These are phyloP conservation scores for Vitis vinifera DNA, from an alignment of 164 flowering plant species.

Conservation along the genomic window DNA sequence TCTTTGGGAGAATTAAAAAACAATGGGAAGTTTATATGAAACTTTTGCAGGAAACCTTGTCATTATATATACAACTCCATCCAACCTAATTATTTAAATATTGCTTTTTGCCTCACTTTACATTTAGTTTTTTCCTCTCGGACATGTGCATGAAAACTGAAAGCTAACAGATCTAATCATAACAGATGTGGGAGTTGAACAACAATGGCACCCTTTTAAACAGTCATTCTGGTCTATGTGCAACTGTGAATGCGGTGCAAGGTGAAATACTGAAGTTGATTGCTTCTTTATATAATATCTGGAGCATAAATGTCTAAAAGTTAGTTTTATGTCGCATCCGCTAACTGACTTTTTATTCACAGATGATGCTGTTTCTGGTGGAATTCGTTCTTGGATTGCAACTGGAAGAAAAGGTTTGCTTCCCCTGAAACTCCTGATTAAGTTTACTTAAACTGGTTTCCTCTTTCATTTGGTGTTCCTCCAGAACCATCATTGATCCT, in stretches of 20 bases:
- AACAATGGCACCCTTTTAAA: constrained; percentile 54
- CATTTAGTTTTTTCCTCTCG: too few species aligned
- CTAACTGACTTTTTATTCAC: constrained; percentile 17
- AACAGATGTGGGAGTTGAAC: constrained; percentile 76
- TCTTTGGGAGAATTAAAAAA: too few species aligned
- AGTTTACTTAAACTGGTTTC: too few species aligned
- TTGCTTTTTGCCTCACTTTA: too few species aligned
- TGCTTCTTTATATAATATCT: background rate
- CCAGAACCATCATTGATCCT: too few species aligned
- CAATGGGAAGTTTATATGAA: too few species aligned
- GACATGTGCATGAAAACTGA: background rate
- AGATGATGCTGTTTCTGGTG: constrained; percentile 41
- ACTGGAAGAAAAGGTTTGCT: constrained; percentile 69
- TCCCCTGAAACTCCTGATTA: background rate
- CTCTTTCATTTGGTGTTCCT: too few species aligned
- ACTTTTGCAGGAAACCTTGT: too few species aligned
- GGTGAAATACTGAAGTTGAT: constrained; percentile 33
- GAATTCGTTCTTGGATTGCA: constrained; percentile 84
- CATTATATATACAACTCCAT: too few species aligned
- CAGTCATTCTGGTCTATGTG: constrained; percentile 81
- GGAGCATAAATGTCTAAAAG: background rate
- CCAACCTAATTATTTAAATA: too few species aligned
- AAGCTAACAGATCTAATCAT: constrained; percentile 6
- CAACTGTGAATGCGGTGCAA: constrained; percentile 39
- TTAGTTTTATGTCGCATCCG: too few species aligned